Percentiles rank a stretch among this genome's conserved stretches.
Conservation (phyloP, 148 eudicot species). For the Hydrangea macrophylla region DNA sequence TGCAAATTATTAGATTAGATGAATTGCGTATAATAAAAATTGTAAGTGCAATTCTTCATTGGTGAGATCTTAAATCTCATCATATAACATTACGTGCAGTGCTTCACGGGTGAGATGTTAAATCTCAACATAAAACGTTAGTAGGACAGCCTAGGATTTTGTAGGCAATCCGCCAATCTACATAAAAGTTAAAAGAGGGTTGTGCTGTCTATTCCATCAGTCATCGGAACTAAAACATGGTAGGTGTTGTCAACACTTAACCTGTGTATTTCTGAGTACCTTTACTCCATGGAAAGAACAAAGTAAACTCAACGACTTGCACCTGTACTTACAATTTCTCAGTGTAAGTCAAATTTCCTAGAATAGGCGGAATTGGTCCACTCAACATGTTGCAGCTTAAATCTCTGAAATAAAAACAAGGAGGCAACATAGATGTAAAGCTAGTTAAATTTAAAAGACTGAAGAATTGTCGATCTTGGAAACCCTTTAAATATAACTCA, state of each 20-base stretch:
- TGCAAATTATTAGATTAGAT: conserved; percentile 2
- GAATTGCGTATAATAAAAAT: not conserved
- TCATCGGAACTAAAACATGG: not conserved
- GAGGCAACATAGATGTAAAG: not conserved
- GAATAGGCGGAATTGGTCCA: conserved; percentile 86
- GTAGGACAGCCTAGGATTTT: no score
- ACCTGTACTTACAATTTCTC: conserved; percentile 77
- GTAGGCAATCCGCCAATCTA: not conserved
- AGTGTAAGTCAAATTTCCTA: conserved; percentile 87
- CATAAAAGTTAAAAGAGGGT: not conserved
- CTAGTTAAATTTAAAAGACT: not conserved
- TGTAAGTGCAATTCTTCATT: not conserved
- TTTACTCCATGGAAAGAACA: not conserved
- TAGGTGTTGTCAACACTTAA: not conserved
- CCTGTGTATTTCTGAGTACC: not conserved
- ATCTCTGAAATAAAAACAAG: conserved; percentile 46
- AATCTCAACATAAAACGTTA: not conserved
- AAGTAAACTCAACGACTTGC: not conserved
- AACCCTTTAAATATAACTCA: not conserved
- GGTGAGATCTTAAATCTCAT: not conserved
- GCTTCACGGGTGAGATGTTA: not conserved
- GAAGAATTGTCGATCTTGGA: not conserved
- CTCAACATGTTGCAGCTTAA: conserved; percentile 83
- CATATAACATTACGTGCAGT: not conserved
- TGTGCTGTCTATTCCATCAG: not conserved